Base-by-base conservation (phyloP, 192 early-diverging fungal genomes). In the Geosiphon pyriformis region DNA sequence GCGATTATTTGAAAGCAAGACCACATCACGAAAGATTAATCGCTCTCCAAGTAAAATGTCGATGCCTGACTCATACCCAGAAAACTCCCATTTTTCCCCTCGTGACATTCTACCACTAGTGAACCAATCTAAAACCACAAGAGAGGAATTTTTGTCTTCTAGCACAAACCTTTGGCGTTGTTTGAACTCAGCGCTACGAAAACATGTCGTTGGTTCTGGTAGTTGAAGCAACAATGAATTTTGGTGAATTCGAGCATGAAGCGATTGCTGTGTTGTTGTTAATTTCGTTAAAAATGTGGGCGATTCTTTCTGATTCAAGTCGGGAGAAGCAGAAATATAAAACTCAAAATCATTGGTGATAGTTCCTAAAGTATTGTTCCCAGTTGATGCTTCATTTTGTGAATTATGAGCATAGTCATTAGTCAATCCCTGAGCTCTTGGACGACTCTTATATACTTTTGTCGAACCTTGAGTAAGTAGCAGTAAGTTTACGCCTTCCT, bases 61-160 rank as follows among this genome's bases (percentile, higher is more conserved):
- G 42, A 77, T 67, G n/a, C 67, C 67, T 33, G 61, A 72, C 2
- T 68, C 65, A 61, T 77, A 80, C n/a, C 68, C 52, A 17, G 48
- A 27, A 60, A 93, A 94, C 29, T 70, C 69, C 91, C 92, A 95
- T 10, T 64, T 65, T 60, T 95, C 93, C 27, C 92, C 92, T 0
- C 87, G 60, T 11, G 80, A 82, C 67, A 78, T 75, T 50, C 93
- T 64, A 4, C 93, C 93, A 47, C 85, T 85, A 0, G 88, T 91
- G 65, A 92, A 85, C 92, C 93, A 95, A 64, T 95, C 93, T 30
- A 95, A 72, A 7, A 93, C 61, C 0, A 93, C 76, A 8, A 92
- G 56, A 26, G 85, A 87, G 0, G 82, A 77, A n/a, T 69, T 70
- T 1, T 30, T 46, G 23, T 78, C 63, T 12, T 70, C 61, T 22